Conservation (phyloP, 805 yeast species). For the Kuraishia ogatae region DNA sequence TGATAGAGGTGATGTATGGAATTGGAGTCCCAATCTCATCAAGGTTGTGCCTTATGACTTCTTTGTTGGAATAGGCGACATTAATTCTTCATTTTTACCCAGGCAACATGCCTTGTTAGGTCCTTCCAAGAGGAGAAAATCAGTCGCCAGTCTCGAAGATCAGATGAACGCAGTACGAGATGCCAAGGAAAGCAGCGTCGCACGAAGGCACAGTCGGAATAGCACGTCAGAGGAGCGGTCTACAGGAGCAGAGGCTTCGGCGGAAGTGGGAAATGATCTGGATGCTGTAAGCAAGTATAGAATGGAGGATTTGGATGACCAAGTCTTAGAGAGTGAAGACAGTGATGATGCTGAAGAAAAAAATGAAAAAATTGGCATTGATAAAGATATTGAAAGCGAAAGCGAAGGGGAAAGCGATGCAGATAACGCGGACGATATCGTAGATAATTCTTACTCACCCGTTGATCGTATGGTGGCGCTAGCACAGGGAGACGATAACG, state of each 20-base stretch:
- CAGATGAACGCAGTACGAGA: slow-evolving; percentile 19
- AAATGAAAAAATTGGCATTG: slow-evolving; percentile 2
- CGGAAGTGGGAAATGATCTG: slow-evolving; percentile 2
- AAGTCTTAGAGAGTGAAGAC: slow-evolving; percentile 6
- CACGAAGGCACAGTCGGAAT: not conserved
- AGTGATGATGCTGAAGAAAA: slow-evolving; percentile 1
- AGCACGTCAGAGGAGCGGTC: slow-evolving; percentile 7
- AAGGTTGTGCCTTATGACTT: slow-evolving; percentile 94
- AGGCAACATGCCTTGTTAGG: slow-evolving; percentile 54
- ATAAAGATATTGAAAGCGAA: slow-evolving; percentile 2
- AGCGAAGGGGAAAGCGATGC: not conserved
- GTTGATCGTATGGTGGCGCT: slow-evolving; percentile 40
- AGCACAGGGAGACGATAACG: slow-evolving; percentile 42
- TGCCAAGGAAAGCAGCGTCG: not conserved
- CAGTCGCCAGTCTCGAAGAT: slow-evolving; percentile 50
- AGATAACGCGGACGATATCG: slow-evolving; percentile 9
- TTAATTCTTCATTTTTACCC: slow-evolving; percentile 87
- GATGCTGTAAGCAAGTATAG: slow-evolving; percentile 2
- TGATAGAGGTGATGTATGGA: slow-evolving; percentile 98
- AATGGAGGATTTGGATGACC: slow-evolving; percentile 12
- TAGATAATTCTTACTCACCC: slow-evolving; percentile 27
- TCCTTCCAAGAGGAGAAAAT: slow-evolving; percentile 53
- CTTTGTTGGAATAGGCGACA: slow-evolving; percentile 96
- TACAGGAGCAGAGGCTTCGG: slow-evolving; percentile 8
- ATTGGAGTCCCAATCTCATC: slow-evolving; percentile 86